These are phyloP conservation scores for Xylaria intraflava DNA, from an alignment of 495 filamentous ascomycete species.

Conservation along the genomic window DNA sequence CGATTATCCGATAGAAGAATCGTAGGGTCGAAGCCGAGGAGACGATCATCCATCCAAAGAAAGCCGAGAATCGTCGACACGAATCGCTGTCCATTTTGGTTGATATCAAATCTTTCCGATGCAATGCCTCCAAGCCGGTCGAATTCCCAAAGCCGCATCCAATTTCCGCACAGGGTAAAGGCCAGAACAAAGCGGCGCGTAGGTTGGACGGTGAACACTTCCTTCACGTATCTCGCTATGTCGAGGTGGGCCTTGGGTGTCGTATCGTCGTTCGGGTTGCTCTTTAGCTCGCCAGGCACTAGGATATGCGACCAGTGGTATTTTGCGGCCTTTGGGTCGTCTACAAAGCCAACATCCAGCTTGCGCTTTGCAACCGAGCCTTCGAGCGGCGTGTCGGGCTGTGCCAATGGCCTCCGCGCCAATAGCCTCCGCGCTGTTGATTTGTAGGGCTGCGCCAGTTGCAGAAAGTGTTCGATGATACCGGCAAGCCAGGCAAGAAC, in stretches of 20 bases:
- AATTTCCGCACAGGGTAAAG: conserved; percentile 37
- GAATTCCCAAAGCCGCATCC: conserved; percentile 38
- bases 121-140: conserved; percentile 42
- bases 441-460: conserved; percentile 14
- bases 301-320: conserved; percentile 44
- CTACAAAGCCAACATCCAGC: conserved; percentile 42
- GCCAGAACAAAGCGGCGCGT: conserved; percentile 41
- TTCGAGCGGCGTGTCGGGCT: conserved; percentile 31
- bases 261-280: conserved; percentile 35
- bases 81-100: conserved; percentile 41
- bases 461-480: conserved; percentile 22
- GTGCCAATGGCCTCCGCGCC: too few relatives aligned
- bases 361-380: conserved; percentile 38
- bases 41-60: conserved; percentile 40
- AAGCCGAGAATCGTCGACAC: conserved; percentile 41
- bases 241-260: conserved; percentile 32
- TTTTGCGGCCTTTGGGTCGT: too few relatives aligned
- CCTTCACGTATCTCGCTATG: conserved; percentile 36
- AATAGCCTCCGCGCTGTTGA: conserved; percentile 15
- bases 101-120: conserved; percentile 42
- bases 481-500: conserved; percentile 28
- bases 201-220: conserved; percentile 42
- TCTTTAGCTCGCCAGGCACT: conserved; percentile 43
- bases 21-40: conserved; percentile 46
- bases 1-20: conserved; percentile 31